Evolutionary conservation across 176 grass and related monocot species (phyloP).

Genomic region (Pontederia paniculata): DNA sequence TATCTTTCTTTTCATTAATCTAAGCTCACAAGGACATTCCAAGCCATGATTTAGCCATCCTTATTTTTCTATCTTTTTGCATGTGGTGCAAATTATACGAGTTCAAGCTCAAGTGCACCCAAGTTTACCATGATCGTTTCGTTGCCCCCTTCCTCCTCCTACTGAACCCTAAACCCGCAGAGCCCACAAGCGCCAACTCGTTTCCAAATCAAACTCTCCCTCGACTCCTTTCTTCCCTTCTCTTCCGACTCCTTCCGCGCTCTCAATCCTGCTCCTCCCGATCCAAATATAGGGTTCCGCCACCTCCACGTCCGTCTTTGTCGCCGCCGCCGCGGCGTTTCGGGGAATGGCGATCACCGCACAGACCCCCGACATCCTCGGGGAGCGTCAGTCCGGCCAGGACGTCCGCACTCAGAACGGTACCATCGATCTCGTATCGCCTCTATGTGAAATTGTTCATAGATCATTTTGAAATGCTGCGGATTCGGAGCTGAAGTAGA

Average conservation of each 20-base stretch:
- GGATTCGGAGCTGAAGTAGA: background rate
- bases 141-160: too few relatives aligned
- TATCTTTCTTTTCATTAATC: too few relatives aligned
- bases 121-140: too few relatives aligned
- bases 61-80: too few relatives aligned
- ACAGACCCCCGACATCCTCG: conserved; percentile 64
- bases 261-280: background rate
- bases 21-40: too few relatives aligned
- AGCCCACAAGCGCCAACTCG: too few relatives aligned
- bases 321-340: background rate
- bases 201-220: too few relatives aligned
- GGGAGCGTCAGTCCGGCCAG: conserved; percentile 86
- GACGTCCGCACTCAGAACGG: conserved; percentile 91
- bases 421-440: conserved; percentile 3
- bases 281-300: conserved; percentile 8
- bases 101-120: too few relatives aligned
- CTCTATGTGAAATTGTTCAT: background rate
- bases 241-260: background rate
- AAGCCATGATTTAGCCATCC: too few relatives aligned
- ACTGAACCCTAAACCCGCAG: too few relatives aligned
- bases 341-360: conserved; percentile 43
- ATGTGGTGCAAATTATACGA: too few relatives aligned
- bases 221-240: too few relatives aligned
- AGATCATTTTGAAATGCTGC: conserved; percentile 8
- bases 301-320: background rate